phyloP scores from a whole-genome alignment of 2,329 filamentous ascomycete species.

The Diplocarpon mali region DNA sequence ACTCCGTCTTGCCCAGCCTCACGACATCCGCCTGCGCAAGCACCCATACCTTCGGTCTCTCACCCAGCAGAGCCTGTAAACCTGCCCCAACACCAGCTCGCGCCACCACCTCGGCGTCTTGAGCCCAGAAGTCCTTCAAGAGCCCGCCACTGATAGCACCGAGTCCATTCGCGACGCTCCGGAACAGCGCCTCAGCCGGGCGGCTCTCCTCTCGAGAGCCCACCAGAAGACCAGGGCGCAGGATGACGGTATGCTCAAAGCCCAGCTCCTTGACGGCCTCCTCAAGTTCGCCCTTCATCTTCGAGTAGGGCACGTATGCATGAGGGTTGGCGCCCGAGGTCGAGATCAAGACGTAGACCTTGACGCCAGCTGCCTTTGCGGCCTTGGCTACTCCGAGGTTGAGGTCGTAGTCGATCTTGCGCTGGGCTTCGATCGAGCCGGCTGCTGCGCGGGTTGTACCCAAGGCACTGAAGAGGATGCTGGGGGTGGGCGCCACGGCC shows the following conservation, averaged over 20 bases:
- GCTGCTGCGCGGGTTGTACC: slow-evolving; percentile 70
- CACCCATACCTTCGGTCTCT: slow-evolving; percentile 35
- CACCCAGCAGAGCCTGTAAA: slow-evolving; percentile 33
- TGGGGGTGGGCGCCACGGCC: slow-evolving; percentile 42
- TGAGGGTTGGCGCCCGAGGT: slow-evolving; percentile 36
- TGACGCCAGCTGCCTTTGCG: slow-evolving; percentile 60
- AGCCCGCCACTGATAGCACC: slow-evolving; percentile 40
- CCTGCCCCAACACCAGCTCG: slow-evolving; percentile 40
- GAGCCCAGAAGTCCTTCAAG: slow-evolving; percentile 52
- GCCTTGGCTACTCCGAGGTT: slow-evolving; percentile 69
- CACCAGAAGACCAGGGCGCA: slow-evolving; percentile 64
- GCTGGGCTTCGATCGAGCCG: slow-evolving; percentile 67
- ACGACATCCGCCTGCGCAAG: slow-evolving; percentile 40
- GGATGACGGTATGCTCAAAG: slow-evolving; percentile 73
- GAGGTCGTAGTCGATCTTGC: slow-evolving; percentile 79
- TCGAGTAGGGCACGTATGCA: slow-evolving; percentile 42
- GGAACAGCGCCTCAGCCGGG: slow-evolving; percentile 43
- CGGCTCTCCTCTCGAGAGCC: slow-evolving; percentile 56
- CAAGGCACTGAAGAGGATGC: slow-evolving; percentile 64
- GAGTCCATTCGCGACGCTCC: slow-evolving; percentile 43
- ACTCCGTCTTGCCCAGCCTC: slow-evolving; percentile 35
- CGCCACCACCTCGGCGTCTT: slow-evolving; percentile 51
- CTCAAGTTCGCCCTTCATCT: slow-evolving; percentile 85
- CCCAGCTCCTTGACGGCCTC: slow-evolving; percentile 58
- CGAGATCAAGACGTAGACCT: slow-evolving; percentile 45